Conservation (phyloP, 495 filamentous ascomycete genomes). For the Arthonia radiata region DNA sequence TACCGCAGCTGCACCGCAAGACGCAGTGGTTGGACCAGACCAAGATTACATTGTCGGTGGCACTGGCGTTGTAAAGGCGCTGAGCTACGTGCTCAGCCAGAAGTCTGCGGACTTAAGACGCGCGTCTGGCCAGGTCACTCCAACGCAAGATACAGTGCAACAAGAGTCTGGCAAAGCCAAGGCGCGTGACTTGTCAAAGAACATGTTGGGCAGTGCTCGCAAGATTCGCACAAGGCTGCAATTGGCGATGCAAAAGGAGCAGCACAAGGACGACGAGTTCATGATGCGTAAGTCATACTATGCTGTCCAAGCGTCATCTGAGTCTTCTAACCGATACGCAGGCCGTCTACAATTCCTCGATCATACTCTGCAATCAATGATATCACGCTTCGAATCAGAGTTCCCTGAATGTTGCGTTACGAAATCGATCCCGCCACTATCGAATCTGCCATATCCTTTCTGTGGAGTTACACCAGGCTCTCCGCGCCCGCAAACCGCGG, state of each 20-base stretch:
- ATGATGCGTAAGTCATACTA: constrained; percentile 43
- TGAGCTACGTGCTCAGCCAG: constrained; percentile 74
- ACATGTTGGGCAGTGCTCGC: constrained; percentile 56
- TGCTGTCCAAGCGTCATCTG: background rate
- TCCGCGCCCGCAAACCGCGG: too few species aligned
- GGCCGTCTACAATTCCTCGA: constrained; percentile 76
- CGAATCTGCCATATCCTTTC: too few species aligned
- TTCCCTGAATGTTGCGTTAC: constrained; percentile 78
- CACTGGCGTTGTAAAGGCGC: constrained; percentile 80
- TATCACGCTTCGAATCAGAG: constrained; percentile 84
- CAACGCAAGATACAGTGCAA: constrained; percentile 19
- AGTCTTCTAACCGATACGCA: constrained; percentile 12
- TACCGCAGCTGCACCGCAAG: too few species aligned
- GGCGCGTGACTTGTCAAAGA: constrained; percentile 83
- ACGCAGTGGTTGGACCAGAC: too few species aligned
- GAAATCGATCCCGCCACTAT: too few species aligned
- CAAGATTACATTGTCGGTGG: constrained; percentile 91
- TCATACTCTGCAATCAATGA: constrained; percentile 67
- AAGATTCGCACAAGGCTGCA: constrained; percentile 70
- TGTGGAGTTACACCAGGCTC: too few species aligned
- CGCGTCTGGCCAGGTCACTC: constrained; percentile 20
- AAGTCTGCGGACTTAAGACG: constrained; percentile 29
- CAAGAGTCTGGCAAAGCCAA: constrained; percentile 27
- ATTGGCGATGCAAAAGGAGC: constrained; percentile 58
- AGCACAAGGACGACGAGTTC: constrained; percentile 36